A percentile compares a stretch with the other conserved stretches of the same genome.
phyloP scores from a whole-genome alignment of 2,329 filamentous ascomycete genomes.

The Cucurbitaria berberidis region DNA sequence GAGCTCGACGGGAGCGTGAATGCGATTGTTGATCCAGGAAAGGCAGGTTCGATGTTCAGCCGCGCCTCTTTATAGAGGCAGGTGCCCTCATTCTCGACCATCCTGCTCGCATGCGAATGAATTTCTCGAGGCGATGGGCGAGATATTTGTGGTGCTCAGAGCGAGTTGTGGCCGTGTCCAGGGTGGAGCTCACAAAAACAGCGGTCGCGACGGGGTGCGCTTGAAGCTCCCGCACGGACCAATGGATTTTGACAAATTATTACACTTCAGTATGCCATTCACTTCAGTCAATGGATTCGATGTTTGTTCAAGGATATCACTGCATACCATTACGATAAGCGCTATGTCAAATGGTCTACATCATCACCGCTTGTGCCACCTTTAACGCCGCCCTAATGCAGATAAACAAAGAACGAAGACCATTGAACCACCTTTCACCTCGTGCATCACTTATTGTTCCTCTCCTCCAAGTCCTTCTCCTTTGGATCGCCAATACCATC shows the following conservation, averaged over 20 bases:
- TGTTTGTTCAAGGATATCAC: slow-evolving; percentile 5
- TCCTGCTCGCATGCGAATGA: slow-evolving; percentile 66
- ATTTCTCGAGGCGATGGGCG: slow-evolving; percentile 3
- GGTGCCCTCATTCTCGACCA: slow-evolving; percentile 67
- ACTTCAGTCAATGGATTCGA: background rate
- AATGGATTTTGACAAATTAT: background rate
- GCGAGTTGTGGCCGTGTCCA: slow-evolving; percentile 19
- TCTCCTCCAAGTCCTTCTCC: slow-evolving; percentile 91
- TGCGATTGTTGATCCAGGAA: slow-evolving; percentile 71
- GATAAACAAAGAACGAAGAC: background rate
- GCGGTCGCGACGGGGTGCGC: slow-evolving; percentile 32
- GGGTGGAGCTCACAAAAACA: slow-evolving; percentile 43
- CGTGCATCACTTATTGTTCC: slow-evolving; percentile 26
- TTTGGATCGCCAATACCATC: slow-evolving; percentile 95
- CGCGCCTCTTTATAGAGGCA: slow-evolving; percentile 86
- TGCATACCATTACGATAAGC: slow-evolving; percentile 2
- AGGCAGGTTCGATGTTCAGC: slow-evolving; percentile 78
- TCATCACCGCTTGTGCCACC: slow-evolving; percentile 9
- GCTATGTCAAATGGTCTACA: slow-evolving; percentile 8
- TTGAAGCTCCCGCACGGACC: slow-evolving; percentile 28
- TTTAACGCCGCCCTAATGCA: slow-evolving; percentile 24
- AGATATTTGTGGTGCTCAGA: slow-evolving; percentile 13
- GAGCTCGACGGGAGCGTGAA: slow-evolving; percentile 55
- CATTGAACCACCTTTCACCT: background rate
- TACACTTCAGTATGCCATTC: too few species aligned